Evolutionary conservation across 768 basidiomycete species (phyloP), one percentile per base, ranked within the genome.

Genomic region (Leucocoprinus sp.): DNA sequence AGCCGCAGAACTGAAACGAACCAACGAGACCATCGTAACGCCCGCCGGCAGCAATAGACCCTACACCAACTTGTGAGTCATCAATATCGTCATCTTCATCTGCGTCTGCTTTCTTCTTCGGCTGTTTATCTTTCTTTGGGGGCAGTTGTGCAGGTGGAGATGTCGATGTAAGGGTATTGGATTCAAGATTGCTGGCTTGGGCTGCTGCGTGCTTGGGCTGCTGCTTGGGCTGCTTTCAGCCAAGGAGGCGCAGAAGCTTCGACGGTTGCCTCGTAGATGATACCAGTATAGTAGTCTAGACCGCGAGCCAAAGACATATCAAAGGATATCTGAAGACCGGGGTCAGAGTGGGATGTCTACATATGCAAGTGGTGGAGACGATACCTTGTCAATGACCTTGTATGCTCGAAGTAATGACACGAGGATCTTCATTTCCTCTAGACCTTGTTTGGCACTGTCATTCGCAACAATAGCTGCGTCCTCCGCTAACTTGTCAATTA

Each of bases 41-140:
- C 7, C 96, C 96, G 8, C 96, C 96, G 1, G 89, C 96, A n/a
- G 93, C 96, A 61, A 99, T 95, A 11, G 93, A 96, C n/a, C 96
- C 96, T 2, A 98, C 92, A 15, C 96, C 96, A 29, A 98, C 81
- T 54, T 83, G 76, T 1, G 88, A 85, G 60, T 97, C 95, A 63
- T 98, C 95, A 28, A 92, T 67, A 54, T 93, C 95, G 43, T 90
- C 83, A 26, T 89, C 83, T 14, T 80, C 82, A 12, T 59, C 70
- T 15, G 66, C 65, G 14, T 59, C 45, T 43, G 70, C 70, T 23
- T 67, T 50, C 54, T 78, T 77, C 57, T 76, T 76, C 14, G 66
- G 50, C 42, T 60, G 57, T 38, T 67, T 64, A 12, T 63, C 55
- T 44, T 52, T 50, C 45, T 57, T 59, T 9, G 52, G 22, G 43